Evolutionary conservation across 2,329 filamentous ascomycete genomes (phyloP), one percentile per base, ranked within the genome.

Genomic region (Leptographium radiaticola): DNA sequence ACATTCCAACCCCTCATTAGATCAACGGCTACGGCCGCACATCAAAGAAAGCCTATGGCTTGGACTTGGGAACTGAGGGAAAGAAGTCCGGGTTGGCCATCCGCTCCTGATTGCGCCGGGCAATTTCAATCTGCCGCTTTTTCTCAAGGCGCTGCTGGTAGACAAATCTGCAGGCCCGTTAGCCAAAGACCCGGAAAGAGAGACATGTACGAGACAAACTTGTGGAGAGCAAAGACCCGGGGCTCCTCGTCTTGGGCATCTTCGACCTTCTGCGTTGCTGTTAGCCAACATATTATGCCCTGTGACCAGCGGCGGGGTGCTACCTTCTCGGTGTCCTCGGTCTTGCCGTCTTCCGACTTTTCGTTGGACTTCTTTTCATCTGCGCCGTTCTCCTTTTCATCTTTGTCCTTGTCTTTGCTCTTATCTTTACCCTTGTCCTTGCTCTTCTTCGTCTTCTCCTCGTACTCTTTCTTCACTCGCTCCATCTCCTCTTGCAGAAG

Each of bases 111-210:
- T 91, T 93, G 52, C 86, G 76, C 68, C 83, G 93, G 10, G 89
- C 85, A 53, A 83, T 74, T 63, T 91, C 87, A 18, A 79, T 78
- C 66, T 86, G 85, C 44, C 83, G 79, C 64, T 89, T 84, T 64
- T 84, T 86, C 65, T 89, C 82, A 49, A 95, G 66, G 15, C 91
- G 82, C 71, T 89, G 87, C 61, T 91, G 85, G 65, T 89, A 94
- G 68, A 98, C 95, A 31, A 81, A 78, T 62, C 88, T 93, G 47
- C 6, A 3, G n/a, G 30, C 8, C 1, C 43, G 49, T 51, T 15
- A 40, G 36, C 33, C 6, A 13, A 43, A 13, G 10, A 13, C 5
- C 1, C 9, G 5, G 20, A 30, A 38, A 3, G 42, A 30, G 15
- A 36, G 15, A 20, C 10, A 18, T 30, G n/a, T 7, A 12, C 30